Base-by-base conservation (phyloP, 1,139 yeast species). In the Candida labiduridarum region DNA sequence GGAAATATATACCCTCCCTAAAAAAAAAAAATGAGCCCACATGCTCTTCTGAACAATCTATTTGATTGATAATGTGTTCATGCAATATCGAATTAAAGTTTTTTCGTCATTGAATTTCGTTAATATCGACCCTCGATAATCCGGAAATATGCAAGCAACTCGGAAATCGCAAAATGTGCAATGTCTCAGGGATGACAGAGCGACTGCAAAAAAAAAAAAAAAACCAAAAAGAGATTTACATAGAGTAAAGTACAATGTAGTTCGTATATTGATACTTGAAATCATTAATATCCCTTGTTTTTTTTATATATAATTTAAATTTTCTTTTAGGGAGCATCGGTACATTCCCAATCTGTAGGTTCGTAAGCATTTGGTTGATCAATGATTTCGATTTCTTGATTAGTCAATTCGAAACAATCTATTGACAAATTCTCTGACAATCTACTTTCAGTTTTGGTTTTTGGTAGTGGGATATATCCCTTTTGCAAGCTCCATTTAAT, bases 311-410 rank as follows among this genome's bases (percentile, higher is more conserved):
- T 15, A 25, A 11, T 44, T 18, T 41, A 31, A 15, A 2, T 8
- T 11, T 44, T n/a, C 10, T n/a, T 27, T 47, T 59, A 80, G 47
- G 83, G 83, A 16, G 80, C 82, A 57, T 79, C 80, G 4, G 83
- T 79, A 55, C 84, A 80, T 60, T 84, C 89, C 89, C 89, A 84
- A 59, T 84, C 89, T 2, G 88, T 83, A 15, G 88, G 88, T 53
- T 84, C 88, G 55, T 84, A 82, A 1, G 80, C 81, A 29, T 60
- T 63, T 0, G 75, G 75, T 49, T 71, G 75, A 49, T 66, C 70
- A 46, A 68, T 56, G 7, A 50, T 44, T 12, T 51, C 49, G 7
- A 84, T 67, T 50, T 83, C 86, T 33, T 71, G 77, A 0, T 59
- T 63, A 0, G 78, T 67, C 45, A 87, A 67, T 49, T 77, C 80